Conservation (phyloP, 83 land plant genomes). For the Diphasiastrum complanatum region DNA sequence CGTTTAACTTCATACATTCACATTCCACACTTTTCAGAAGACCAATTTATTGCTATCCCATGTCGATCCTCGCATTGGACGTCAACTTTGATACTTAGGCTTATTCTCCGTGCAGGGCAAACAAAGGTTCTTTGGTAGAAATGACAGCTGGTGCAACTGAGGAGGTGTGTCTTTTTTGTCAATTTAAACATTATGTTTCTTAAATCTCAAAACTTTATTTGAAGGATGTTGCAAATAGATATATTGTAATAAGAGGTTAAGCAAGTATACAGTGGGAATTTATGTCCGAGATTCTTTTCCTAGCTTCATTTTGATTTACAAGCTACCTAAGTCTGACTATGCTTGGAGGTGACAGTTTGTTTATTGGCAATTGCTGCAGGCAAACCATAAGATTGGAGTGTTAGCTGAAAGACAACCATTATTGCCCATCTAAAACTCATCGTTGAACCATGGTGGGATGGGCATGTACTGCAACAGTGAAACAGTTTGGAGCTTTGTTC, state of each 20-base stretch:
- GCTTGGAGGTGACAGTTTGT: conserved; percentile 1
- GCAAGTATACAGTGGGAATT: no score
- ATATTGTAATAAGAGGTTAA: no score
- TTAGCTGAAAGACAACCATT: conserved; percentile 64
- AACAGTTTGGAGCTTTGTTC: no score
- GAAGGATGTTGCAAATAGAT: not conserved
- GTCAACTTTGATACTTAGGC: not conserved
- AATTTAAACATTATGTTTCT: not conserved
- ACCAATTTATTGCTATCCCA: not conserved
- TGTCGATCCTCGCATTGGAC: not conserved
- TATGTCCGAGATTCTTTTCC: no score
- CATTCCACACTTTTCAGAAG: not conserved
- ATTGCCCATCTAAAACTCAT: conserved; percentile 48
- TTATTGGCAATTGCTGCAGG: conserved; percentile 37
- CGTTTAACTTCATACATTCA: no score
- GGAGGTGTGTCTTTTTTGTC: conserved; percentile 39
- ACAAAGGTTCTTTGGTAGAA: conserved; percentile 54
- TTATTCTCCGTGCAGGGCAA: conserved; percentile 36
- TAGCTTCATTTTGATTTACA: not conserved
- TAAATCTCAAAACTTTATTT: not conserved
- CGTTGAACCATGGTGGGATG: no score
- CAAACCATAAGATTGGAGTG: conserved; percentile 47
- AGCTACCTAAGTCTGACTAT: not conserved
- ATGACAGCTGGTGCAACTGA: conserved; percentile 80
- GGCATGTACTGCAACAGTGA: no score